Conservation (phyloP, 352 stramenopile genomes). For the Pythium utonaiense region DNA sequence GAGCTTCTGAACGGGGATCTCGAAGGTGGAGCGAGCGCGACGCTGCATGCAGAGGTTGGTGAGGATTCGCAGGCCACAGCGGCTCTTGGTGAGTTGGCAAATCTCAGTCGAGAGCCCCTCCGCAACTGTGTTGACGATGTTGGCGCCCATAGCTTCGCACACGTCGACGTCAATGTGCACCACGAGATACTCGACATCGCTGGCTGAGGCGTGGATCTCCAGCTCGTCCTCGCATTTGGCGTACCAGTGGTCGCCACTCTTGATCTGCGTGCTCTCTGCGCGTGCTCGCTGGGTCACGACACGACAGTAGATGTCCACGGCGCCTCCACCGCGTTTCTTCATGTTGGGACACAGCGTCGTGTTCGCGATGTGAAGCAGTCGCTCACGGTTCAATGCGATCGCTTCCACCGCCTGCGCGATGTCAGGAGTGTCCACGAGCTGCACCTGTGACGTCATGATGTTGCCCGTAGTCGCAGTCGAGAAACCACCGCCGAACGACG, state of each 20-base stretch:
- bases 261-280: slow-evolving; percentile 8
- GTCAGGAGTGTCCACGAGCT: slow-evolving; percentile 72
- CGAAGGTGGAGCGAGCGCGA: slow-evolving; percentile 57
- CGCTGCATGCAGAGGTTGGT: slow-evolving; percentile 89
- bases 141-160: slow-evolving; percentile 87
- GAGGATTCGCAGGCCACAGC: slow-evolving; percentile 78
- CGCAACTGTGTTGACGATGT: slow-evolving; percentile 87
- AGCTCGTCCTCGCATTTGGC: slow-evolving; percentile 51
- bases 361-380: slow-evolving; percentile 68
- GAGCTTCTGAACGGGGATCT: slow-evolving; percentile 71
- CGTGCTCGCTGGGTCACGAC: slow-evolving; percentile 54
- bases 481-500: slow-evolving; percentile 67
- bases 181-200: slow-evolving; percentile 47
- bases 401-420: slow-evolving; percentile 47
- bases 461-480: slow-evolving; percentile 70
- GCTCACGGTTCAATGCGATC: slow-evolving; percentile 48
- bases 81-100: slow-evolving; percentile 53
- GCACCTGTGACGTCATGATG: slow-evolving; percentile 87
- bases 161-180: slow-evolving; percentile 88
- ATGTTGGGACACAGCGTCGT: slow-evolving; percentile 80
- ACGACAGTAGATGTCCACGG: slow-evolving; percentile 78
- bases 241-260: slow-evolving; percentile 48
- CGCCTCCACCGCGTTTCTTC: slow-evolving; percentile 80
- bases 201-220: slow-evolving; percentile 34
- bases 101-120: slow-evolving; percentile 79